Base-by-base conservation (phyloP, 164 flowering plant genomes). In the Kalanchoe fedtschenkoi region DNA sequence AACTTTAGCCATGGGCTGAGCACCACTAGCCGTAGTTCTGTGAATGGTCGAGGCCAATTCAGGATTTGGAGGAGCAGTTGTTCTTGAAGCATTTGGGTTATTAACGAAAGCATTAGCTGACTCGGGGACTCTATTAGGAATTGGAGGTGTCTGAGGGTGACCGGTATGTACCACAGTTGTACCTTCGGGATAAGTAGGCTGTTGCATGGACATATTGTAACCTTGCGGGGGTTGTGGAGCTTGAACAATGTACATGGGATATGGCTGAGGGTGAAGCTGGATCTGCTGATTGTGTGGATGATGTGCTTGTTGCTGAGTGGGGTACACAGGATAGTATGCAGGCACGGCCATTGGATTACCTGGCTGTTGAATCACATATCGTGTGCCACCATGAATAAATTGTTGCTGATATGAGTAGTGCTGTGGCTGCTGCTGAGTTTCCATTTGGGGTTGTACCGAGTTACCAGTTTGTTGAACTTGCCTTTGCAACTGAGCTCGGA, bases 271-370 rank as follows among this genome's bases (percentile, higher is more conserved):
- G 32, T 86, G 86, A 11, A 75, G 43, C 61, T 75, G 83, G 2
- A 28, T 33, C 8, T 21, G 60, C 3, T 53, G 66, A 22, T 69
- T 75, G 21, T 68, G 79, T 1, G 51, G 51, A 43, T 7, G 83
- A 38, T 76, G 81, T n/a, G 51, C 51, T 10, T 43, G 51, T n/a
- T 43, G 51, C 24, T n/a, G 51, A 43, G 80, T 21, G 19, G 86
- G 83, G 67, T 85, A 84, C 47, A 88, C 72, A 32, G 76, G 84
- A 64, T 83, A 88, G 66, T 79, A 88, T 5, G 87, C 72, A 0
- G 88, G 62, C 5, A 83, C 66, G 37, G 88, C 87, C 33, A 83
- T 73, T 0, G 75, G 66, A 53, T 88, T 86, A 1, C 81, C n/a
- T 22, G 82, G 76, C 5, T 43, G 51, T 21, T 84, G 90, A 5